Percentiles rank a stretch among this genome's conserved stretches.
Evolutionary conservation across 140 eudicot species (phyloP).

Genomic region (Anethum foeniculum): DNA sequence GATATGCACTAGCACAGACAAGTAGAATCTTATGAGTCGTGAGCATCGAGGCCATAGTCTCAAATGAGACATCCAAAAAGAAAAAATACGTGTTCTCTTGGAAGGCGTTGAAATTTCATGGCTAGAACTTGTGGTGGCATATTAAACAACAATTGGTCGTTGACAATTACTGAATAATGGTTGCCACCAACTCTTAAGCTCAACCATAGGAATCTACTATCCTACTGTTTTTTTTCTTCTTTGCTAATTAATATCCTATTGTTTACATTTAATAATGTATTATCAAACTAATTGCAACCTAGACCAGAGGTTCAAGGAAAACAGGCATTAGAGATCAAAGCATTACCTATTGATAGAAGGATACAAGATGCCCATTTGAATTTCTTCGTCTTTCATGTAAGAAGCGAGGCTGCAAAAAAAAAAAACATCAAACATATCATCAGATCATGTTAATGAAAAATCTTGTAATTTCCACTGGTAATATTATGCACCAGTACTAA

Average conservation of each 20-base stretch:
- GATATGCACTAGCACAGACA: background rate
- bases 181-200: background rate
- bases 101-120: background rate
- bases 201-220: background rate
- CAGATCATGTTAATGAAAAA: background rate
- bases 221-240: background rate
- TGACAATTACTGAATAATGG: background rate
- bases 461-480: background rate
- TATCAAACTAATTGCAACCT: background rate
- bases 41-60: background rate
- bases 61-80: background rate
- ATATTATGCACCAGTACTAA: background rate
- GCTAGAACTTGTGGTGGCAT: background rate
- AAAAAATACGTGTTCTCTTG: background rate
- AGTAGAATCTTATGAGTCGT: background rate
- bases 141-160: background rate
- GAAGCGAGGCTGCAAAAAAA: constrained; percentile 81
- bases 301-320: background rate
- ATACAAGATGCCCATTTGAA: constrained; percentile 66
- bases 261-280: background rate
- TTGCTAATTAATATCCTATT: background rate
- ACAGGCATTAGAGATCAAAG: background rate
- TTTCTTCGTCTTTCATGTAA: constrained; percentile 85
- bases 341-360: constrained; percentile 75
- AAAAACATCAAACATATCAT: constrained; percentile 5